A percentile compares a stretch with the other conserved stretches of the same genome.
Conservation (phyloP, 345 rosid genomes). For the Eutrema japonicum region DNA sequence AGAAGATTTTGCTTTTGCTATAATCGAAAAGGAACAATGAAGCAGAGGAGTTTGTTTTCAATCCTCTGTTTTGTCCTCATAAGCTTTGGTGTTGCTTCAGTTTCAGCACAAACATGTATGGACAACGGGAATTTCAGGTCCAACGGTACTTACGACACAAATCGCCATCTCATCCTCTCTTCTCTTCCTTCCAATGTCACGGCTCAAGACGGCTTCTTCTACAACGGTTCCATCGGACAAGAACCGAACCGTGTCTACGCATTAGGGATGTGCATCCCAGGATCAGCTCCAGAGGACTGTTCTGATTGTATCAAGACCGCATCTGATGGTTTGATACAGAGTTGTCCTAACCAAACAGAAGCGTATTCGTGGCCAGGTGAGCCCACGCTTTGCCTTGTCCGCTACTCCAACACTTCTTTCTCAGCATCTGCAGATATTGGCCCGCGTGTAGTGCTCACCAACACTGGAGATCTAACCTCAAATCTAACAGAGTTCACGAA, state of each 20-base stretch:
- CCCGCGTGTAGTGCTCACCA: background rate
- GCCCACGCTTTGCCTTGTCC: conserved; percentile 19
- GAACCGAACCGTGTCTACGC: conserved; percentile 35
- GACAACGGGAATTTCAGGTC: conserved; percentile 33
- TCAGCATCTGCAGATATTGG: background rate
- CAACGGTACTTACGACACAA: conserved; percentile 30
- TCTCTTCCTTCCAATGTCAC: conserved; percentile 37
- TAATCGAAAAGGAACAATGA: background rate
- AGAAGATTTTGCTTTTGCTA: background rate
- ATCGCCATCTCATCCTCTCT: conserved; percentile 32
- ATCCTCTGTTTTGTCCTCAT: conserved; percentile 27
- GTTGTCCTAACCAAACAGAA: background rate
- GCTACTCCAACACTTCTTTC: conserved; percentile 19
- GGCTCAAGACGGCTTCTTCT: conserved; percentile 29
- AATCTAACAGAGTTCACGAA: background rate
- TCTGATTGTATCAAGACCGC: conserved; percentile 22
- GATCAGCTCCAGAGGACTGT: conserved; percentile 24
- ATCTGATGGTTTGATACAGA: background rate
- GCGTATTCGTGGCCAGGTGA: background rate
- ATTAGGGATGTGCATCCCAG: conserved; percentile 38
- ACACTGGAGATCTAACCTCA: background rate
- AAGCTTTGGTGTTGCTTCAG: conserved; percentile 5
- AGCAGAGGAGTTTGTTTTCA: conserved; percentile 5
- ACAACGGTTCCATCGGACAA: conserved; percentile 33
- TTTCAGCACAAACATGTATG: conserved; percentile 22